These are phyloP conservation scores for Pisolithus thermaeus DNA, from an alignment of 1,284 basidiomycete species.

Conservation along the genomic window DNA sequence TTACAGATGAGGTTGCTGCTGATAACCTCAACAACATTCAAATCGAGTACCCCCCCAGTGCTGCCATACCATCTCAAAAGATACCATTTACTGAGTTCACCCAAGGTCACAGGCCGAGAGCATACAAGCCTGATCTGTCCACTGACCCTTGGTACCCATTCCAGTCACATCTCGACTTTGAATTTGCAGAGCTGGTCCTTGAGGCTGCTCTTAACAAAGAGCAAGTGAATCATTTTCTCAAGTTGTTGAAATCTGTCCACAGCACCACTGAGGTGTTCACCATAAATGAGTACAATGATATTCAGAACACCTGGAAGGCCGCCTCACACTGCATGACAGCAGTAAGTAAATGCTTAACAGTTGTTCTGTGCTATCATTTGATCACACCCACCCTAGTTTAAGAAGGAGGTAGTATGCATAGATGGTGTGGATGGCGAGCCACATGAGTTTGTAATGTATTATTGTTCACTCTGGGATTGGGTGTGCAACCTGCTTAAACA, in stretches of 20 bases:
- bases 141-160: conserved; percentile 5
- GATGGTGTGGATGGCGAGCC: conserved; percentile 3
- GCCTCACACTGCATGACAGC: conserved; percentile 1
- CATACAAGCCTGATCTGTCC: not conserved
- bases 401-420: conserved; percentile 1
- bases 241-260: not conserved
- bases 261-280: conserved; percentile 4
- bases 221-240: conserved; percentile 5
- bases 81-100: not conserved
- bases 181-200: conserved; percentile 4
- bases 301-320: conserved; percentile 6
- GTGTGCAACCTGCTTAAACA: conserved; percentile 17
- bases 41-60: not conserved
- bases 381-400: conserved; percentile 4
- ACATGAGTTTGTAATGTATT: not conserved
- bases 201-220: conserved; percentile 5
- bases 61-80: not conserved
- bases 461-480: conserved; percentile 24
- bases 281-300: conserved; percentile 1
- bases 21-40: too few relatives aligned
- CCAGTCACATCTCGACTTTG: conserved; percentile 1
- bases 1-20: too few relatives aligned
- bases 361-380: not conserved
- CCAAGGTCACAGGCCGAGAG: not conserved
- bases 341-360: conserved; percentile 1